These are phyloP conservation scores for Drosera spatulata DNA, from an alignment of 179 eudicot genomes.

Conservation along the genomic window DNA sequence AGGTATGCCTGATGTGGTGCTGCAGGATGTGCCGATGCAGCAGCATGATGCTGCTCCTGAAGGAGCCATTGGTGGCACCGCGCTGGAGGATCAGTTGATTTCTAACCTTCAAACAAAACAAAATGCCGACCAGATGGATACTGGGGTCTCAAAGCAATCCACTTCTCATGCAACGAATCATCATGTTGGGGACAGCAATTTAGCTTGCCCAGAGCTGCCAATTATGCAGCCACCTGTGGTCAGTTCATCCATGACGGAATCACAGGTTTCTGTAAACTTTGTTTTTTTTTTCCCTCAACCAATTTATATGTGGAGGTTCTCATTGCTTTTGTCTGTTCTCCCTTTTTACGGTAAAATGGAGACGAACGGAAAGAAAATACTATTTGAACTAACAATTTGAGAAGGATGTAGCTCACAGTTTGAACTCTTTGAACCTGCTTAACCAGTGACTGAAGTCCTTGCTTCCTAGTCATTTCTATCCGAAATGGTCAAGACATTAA, in stretches of 20 bases:
- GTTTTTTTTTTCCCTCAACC: neutral
- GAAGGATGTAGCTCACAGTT: too few relatives aligned
- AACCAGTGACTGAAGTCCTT: neutral
- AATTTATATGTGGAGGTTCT: neutral
- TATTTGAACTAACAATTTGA: too few relatives aligned
- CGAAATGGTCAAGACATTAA: neutral
- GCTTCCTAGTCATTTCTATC: neutral
- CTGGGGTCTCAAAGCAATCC: conserved; percentile 3
- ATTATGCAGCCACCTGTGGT: conserved; percentile 7
- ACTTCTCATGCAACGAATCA: conserved; percentile 8
- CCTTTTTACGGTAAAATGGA: too few relatives aligned
- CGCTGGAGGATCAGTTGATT: neutral
- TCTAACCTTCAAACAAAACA: neutral
- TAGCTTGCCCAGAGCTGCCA: neutral
- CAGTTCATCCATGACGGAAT: neutral
- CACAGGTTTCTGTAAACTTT: conserved; percentile 14
- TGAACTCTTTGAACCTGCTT: too few relatives aligned
- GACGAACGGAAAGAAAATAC: too few relatives aligned
- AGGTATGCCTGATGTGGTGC: neutral
- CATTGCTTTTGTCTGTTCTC: too few relatives aligned
- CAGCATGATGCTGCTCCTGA: conserved; percentile 1
- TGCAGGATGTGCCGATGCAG: conserved; percentile 3
- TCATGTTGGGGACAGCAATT: conserved; percentile 3
- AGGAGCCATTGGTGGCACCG: conserved; percentile 1
- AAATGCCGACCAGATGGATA: conserved; percentile 3